Conservation (phyloP, 306 rosid species). For the Quercus engelmannii region DNA sequence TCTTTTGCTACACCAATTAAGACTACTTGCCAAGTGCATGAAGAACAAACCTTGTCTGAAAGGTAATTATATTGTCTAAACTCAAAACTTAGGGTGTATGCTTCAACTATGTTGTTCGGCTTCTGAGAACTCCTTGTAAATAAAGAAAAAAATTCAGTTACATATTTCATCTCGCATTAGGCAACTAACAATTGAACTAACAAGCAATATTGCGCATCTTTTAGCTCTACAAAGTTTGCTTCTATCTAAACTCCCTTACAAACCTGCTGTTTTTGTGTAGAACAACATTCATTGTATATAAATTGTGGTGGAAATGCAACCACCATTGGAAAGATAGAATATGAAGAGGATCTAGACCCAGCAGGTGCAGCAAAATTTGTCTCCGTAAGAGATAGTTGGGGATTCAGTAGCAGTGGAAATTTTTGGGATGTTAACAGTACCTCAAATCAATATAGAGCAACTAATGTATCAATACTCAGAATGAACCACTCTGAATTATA, state of each 20-base stretch:
- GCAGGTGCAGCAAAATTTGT: slow-evolving; percentile 48
- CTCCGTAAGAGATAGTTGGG: slow-evolving; percentile 33
- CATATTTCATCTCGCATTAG: neutral
- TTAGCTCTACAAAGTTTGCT: neutral
- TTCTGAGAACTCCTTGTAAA: neutral
- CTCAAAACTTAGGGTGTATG: neutral
- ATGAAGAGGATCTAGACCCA: slow-evolving; percentile 35
- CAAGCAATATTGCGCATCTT: neutral
- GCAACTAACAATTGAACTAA: neutral
- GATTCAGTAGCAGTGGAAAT: slow-evolving; percentile 53
- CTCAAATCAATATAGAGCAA: slow-evolving; percentile 24
- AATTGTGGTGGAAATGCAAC: slow-evolving; percentile 60
- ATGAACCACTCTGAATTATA: slow-evolving; percentile 38
- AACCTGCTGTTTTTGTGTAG: neutral
- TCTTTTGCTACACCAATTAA: neutral
- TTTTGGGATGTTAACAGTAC: slow-evolving; percentile 32
- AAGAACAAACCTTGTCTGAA: slow-evolving; percentile 1
- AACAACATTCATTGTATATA: slow-evolving; percentile 36
- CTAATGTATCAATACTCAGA: slow-evolving; percentile 18
- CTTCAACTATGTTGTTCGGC: neutral
- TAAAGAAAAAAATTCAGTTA: neutral
- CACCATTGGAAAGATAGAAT: slow-evolving; percentile 30
- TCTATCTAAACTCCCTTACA: neutral
- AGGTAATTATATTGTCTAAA: slow-evolving; percentile 12
- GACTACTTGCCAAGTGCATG: neutral